Evolutionary conservation across 495 filamentous ascomycete species (phyloP), one percentile per base, ranked within the genome.

Genomic region (Talaromyces liani): DNA sequence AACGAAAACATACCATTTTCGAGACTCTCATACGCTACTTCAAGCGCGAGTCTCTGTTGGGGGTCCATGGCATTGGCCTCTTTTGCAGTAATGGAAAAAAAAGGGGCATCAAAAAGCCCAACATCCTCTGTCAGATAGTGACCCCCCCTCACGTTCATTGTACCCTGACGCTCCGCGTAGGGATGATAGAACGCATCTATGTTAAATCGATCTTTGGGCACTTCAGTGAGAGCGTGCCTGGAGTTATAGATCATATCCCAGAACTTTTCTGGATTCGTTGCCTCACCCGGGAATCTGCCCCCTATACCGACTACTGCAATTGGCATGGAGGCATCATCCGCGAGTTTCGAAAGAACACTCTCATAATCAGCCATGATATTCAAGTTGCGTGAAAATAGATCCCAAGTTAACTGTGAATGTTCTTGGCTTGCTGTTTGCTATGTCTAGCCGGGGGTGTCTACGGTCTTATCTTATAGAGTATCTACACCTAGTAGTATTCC

Each of bases 1-100:
- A 14, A 39, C 7, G 1, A 39, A 12, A 39, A 39, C 34, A 39
- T 39, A 39, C 34, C 34, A 39, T 79, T 80, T 65, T 90, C 85
- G 14, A 89, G 71, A 0, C 80, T 80, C 63, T 89, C 84, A 55
- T 87, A 90, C 12, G 80, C 75, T 2, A 78, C 70, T 66, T 89
- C 87, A 7, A 90, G 75, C n/a, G 86, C 69, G 4, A 85, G 67
- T 10, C 81, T 68, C 60, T 82, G 79, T 57, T 80, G 75, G 1
- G 80, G 80, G 57, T 83, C 68, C 69, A 62, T 63, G 65, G 82
- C 73, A 66, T 86, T 76, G 6, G 66, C 73, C 63, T 31, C 68
- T 66, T 64, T 66, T 51, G 86, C 77, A 49, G 72, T 75, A 67
- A 39, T 39, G 10, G 34, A 39, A 10, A 87, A 87, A 65, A 86